These are phyloP conservation scores for Paramecium bursaria DNA, from an alignment of 73 alveolate species.

Conservation along the genomic window DNA sequence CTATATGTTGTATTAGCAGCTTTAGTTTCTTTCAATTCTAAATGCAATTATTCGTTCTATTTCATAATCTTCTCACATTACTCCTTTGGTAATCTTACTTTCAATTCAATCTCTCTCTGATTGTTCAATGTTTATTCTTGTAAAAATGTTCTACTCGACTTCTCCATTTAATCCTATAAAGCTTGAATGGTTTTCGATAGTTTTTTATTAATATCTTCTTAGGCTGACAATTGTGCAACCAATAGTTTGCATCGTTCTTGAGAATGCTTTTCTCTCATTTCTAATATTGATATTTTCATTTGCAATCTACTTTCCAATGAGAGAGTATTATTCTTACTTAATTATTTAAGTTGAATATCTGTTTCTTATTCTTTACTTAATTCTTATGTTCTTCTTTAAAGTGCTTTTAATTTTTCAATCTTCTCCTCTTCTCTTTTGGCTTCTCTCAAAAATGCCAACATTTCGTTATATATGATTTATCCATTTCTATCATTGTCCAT, in stretches of 20 bases:
- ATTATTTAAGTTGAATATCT: conserved; percentile 22
- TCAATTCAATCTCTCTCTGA: neutral
- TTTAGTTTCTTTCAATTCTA: neutral
- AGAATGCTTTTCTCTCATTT: conserved; percentile 66
- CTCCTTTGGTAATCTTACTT: conserved; percentile 14
- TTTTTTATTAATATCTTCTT: neutral
- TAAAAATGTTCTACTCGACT: conserved; percentile 28
- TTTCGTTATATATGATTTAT: conserved; percentile 55
- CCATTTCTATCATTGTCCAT: conserved; percentile 68
- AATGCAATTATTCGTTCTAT: conserved; percentile 3
- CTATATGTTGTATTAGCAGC: conserved; percentile 36
- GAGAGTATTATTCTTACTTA: neutral
- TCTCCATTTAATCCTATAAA: conserved; percentile 32
- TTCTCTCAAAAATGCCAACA: conserved; percentile 52
- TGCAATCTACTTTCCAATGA: conserved; percentile 57
- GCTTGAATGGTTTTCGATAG: neutral
- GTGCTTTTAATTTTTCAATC: conserved; percentile 16
- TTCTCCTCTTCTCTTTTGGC: conserved; percentile 61
- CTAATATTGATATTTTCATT: conserved; percentile 65
- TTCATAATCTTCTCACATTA: conserved; percentile 32
- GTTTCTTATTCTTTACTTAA: conserved; percentile 12
- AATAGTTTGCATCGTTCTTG: conserved; percentile 39
- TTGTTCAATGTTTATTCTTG: conserved; percentile 3
- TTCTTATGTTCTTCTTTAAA: conserved; percentile 46
- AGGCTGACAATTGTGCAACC: neutral